A percentile compares a stretch with the other conserved stretches of the same genome.
Evolutionary conservation across 768 basidiomycete genomes (phyloP).

Genomic region (Polyporus arcularius): DNA sequence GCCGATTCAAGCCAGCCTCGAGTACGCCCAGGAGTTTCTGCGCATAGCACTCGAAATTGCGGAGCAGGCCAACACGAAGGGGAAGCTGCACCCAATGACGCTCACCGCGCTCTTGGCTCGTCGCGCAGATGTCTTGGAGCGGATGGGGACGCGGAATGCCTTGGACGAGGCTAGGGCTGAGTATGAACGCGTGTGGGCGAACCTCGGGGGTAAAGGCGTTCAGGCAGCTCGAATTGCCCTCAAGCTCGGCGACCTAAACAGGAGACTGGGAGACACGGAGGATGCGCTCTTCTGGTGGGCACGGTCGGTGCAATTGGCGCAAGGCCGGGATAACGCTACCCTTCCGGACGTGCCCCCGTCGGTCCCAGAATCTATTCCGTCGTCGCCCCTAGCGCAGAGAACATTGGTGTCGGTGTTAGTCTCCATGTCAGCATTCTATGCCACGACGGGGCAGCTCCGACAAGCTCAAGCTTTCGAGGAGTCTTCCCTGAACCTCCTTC

Average conservation of each 20-base stretch:
- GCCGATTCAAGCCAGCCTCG: conserved; percentile 55
- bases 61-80: conserved; percentile 38
- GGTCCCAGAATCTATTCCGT: conserved; percentile 44
- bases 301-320: conserved; percentile 51
- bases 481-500: conserved; percentile 53
- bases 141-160: conserved; percentile 52
- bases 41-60: conserved; percentile 49
- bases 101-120: conserved; percentile 54
- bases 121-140: conserved; percentile 60
- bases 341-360: conserved; percentile 17
- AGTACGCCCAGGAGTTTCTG: conserved; percentile 55
- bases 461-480: conserved; percentile 62
- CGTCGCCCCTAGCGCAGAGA: conserved; percentile 65
- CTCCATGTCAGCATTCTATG: conserved; percentile 72
- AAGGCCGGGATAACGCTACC: conserved; percentile 31
- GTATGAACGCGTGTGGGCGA: conserved; percentile 60
- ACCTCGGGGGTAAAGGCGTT: conserved; percentile 39
- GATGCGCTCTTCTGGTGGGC: conserved; percentile 73
- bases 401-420: conserved; percentile 60
- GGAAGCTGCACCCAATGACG: conserved; percentile 50
- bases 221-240: conserved; percentile 57
- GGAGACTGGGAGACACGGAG: conserved; percentile 50
- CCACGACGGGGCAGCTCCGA: conserved; percentile 54
- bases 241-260: conserved; percentile 68
- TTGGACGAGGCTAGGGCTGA: conserved; percentile 55